Evolutionary conservation across 371 early-diverging fungal genomes (phyloP).

Genomic region (Mucor piriformis): DNA sequence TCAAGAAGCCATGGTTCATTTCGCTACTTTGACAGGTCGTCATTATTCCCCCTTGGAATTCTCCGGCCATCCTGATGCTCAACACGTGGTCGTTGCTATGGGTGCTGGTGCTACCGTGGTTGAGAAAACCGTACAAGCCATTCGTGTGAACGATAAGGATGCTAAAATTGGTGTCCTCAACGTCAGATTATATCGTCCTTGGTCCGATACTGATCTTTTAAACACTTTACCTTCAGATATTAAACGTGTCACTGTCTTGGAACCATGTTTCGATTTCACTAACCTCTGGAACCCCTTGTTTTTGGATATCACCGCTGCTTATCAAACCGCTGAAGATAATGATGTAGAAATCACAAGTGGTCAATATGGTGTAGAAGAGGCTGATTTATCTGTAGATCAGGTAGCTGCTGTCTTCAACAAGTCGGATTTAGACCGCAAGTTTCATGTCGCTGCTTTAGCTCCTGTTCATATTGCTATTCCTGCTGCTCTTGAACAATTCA

Average conservation of each 20-base stretch:
- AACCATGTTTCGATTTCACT: constrained; percentile 65
- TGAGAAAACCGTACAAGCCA: constrained; percentile 36
- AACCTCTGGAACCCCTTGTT: constrained; percentile 79
- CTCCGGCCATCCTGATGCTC: constrained; percentile 58
- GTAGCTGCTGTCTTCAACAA: constrained; percentile 49
- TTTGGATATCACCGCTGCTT: constrained; percentile 74
- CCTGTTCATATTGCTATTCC: constrained; percentile 2
- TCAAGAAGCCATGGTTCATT: constrained; percentile 43
- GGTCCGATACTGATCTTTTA: constrained; percentile 60
- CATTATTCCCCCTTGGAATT: constrained; percentile 54
- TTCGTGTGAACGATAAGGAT: constrained; percentile 22
- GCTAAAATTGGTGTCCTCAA: constrained; percentile 63
- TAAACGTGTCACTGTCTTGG: constrained; percentile 67
- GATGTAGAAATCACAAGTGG: constrained; percentile 55
- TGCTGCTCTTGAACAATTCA: constrained; percentile 17
- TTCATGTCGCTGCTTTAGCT: constrained; percentile 37
- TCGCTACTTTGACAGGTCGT: constrained; percentile 48
- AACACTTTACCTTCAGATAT: constrained; percentile 59
- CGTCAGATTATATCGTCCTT: constrained; percentile 69
- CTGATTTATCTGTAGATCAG: constrained; percentile 46
- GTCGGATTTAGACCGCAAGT: constrained; percentile 32
- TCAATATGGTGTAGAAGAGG: constrained; percentile 54
- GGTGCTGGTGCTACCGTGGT: constrained; percentile 64
- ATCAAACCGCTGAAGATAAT: constrained; percentile 56
- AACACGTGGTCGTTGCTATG: constrained; percentile 62